These are phyloP conservation scores for Paecilomyces formosus DNA, from an alignment of 2,329 filamentous ascomycete species.

Conservation along the genomic window DNA sequence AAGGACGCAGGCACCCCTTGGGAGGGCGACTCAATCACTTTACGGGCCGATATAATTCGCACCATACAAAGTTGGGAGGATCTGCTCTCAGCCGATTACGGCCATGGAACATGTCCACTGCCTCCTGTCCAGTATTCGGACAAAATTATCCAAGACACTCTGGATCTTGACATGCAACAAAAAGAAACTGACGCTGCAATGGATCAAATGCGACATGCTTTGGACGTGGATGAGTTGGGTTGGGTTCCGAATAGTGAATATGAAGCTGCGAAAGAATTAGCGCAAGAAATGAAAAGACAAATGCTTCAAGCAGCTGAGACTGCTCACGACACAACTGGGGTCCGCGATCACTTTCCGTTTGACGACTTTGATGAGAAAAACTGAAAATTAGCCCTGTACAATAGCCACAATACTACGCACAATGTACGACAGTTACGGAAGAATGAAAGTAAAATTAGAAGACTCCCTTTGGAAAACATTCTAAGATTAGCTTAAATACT, in stretches of 20 bases:
- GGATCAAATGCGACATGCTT: constrained; percentile 8
- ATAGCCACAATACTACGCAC: no score
- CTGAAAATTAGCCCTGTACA: no score
- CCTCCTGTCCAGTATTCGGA: neutral
- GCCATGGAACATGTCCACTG: neutral
- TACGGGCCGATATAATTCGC: neutral
- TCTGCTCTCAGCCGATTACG: neutral
- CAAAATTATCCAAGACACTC: neutral
- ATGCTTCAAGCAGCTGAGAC: constrained; percentile 8
- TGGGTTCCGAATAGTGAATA: constrained; percentile 17
- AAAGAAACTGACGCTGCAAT: constrained; percentile 14
- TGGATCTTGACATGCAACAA: constrained; percentile 1
- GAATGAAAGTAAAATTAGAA: neutral
- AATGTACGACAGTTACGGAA: no score
- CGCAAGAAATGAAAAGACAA: constrained; percentile 9
- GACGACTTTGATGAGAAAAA: constrained; percentile 8
- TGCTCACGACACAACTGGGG: neutral
- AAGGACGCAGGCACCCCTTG: neutral
- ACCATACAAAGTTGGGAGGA: neutral
- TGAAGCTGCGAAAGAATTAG: constrained; percentile 10
- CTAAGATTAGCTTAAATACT: neutral
- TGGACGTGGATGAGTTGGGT: constrained; percentile 15
- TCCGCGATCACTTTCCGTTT: constrained; percentile 13
- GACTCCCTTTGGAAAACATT: neutral
- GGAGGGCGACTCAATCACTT: neutral